Conservation (phyloP, 208 protist species). For the Leishmania major region DNA sequence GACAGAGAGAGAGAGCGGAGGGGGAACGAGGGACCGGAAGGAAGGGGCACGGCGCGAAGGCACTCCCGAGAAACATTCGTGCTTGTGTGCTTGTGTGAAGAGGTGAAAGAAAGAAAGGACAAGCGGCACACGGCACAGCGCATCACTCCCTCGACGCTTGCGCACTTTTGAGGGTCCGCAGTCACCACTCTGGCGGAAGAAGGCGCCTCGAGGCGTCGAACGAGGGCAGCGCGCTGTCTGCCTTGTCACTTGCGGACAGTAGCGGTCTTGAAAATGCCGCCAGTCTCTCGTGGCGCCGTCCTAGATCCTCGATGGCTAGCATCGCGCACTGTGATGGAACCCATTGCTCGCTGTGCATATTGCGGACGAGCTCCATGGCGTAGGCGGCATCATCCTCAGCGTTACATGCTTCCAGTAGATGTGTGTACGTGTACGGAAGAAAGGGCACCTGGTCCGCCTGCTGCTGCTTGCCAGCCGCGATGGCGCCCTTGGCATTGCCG, state of each 20-base stretch:
- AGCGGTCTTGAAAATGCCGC: constrained; percentile 10
- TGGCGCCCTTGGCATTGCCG: constrained; percentile 37
- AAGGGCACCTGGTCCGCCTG: constrained; percentile 57
- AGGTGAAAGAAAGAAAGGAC: neutral
- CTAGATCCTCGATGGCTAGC: constrained; percentile 36
- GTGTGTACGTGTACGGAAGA: constrained; percentile 71
- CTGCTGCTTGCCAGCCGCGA: constrained; percentile 59
- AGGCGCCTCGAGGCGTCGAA: constrained; percentile 6
- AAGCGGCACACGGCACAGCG: neutral
- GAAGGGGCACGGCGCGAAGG: neutral
- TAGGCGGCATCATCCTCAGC: constrained; percentile 45
- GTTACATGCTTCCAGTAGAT: constrained; percentile 63
- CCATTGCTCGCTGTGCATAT: constrained; percentile 72
- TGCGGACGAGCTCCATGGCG: constrained; percentile 54
- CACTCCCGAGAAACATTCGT: neutral
- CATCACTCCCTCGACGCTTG: neutral
- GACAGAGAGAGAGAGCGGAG: neutral
- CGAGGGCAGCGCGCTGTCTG: neutral
- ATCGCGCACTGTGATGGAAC: constrained; percentile 30
- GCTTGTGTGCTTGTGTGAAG: neutral
- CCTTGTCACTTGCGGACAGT: constrained; percentile 7
- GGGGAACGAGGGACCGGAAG: neutral
- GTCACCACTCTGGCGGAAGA: neutral
- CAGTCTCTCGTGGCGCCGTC: constrained; percentile 28
- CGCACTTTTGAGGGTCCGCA: neutral